Percentiles rank a stretch among this genome's conserved stretches.
phyloP scores from a whole-genome alignment of 2,329 filamentous ascomycete species.

The Penicillium capsulatum region DNA sequence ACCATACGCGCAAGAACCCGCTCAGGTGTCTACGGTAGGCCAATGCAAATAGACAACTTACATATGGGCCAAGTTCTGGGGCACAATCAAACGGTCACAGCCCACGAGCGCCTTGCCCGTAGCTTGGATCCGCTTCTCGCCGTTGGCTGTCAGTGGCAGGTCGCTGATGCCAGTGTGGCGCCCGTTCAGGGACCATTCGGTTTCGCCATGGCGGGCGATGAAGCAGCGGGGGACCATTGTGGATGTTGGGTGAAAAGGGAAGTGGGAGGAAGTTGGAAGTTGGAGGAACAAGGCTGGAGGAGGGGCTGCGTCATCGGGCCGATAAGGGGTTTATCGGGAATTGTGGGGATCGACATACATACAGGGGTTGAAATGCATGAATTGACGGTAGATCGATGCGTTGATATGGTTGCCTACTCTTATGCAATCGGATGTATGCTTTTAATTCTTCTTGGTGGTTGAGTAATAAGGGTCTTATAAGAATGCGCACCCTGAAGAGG shows the following conservation, averaged over 20 bases:
- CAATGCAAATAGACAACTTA: slow-evolving; percentile 51
- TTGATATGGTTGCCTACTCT: no score
- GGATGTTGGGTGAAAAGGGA: slow-evolving; percentile 1
- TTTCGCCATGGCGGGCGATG: slow-evolving; percentile 86
- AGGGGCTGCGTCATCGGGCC: no score
- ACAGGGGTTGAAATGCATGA: no score
- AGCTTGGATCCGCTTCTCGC: slow-evolving; percentile 68
- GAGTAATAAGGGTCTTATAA: no score
- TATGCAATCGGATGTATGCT: no score
- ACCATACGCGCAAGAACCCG: no score
- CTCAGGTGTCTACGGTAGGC: neutral
- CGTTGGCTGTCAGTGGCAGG: slow-evolving; percentile 75
- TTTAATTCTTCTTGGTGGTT: no score
- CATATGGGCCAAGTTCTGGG: slow-evolving; percentile 76
- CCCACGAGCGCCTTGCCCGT: slow-evolving; percentile 84
- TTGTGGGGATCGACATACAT: no score
- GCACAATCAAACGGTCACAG: slow-evolving; percentile 77
- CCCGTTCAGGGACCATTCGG: slow-evolving; percentile 87
- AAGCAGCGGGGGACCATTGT: slow-evolving; percentile 66
- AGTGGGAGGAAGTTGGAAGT: neutral
- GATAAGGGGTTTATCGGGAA: no score
- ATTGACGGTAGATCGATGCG: no score
- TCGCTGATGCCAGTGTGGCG: slow-evolving; percentile 82
- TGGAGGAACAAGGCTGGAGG: no score
- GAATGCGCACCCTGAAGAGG: no score